phyloP scores from a whole-genome alignment of 2,329 filamentous ascomycete species.

The Trichophyton rubrum region DNA sequence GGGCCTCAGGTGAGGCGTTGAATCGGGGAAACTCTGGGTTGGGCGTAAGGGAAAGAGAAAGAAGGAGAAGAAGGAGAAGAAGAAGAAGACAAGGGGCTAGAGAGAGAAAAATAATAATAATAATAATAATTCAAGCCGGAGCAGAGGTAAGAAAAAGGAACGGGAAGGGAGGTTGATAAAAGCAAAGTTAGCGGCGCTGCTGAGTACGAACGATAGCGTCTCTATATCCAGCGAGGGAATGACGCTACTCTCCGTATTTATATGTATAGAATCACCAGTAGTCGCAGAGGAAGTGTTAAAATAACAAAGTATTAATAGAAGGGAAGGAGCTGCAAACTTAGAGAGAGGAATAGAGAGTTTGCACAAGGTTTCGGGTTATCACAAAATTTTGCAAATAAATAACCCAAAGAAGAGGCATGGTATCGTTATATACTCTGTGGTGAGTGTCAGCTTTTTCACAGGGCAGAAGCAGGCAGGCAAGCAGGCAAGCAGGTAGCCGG shows the following conservation, averaged over 20 bases:
- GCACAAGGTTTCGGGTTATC: slow-evolving; percentile 1
- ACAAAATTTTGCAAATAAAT: not conserved
- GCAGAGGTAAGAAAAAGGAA: slow-evolving; percentile 5
- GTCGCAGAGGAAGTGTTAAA: not conserved
- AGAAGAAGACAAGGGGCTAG: not conserved
- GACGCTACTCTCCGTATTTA: not conserved
- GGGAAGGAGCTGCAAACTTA: not conserved
- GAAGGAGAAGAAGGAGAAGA: not conserved
- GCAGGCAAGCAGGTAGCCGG: not conserved
- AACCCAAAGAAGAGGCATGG: not conserved
- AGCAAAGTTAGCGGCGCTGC: not conserved
- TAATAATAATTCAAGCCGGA: not conserved
- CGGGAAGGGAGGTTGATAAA: not conserved
- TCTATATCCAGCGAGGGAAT: not conserved
- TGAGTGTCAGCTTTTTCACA: not conserved
- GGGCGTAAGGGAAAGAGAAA: not conserved
- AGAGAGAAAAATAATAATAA: not conserved
- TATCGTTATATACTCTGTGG: not conserved
- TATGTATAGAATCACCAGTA: not conserved
- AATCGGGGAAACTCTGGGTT: not conserved
- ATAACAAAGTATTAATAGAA: not conserved
- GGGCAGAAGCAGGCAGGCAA: not conserved
- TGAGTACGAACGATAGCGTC: slow-evolving; percentile 1
- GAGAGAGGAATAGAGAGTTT: not conserved
- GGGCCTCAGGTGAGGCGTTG: not conserved